phyloP scores from a whole-genome alignment of 2,329 filamentous ascomycete genomes.

The Talaromyces sp. region DNA sequence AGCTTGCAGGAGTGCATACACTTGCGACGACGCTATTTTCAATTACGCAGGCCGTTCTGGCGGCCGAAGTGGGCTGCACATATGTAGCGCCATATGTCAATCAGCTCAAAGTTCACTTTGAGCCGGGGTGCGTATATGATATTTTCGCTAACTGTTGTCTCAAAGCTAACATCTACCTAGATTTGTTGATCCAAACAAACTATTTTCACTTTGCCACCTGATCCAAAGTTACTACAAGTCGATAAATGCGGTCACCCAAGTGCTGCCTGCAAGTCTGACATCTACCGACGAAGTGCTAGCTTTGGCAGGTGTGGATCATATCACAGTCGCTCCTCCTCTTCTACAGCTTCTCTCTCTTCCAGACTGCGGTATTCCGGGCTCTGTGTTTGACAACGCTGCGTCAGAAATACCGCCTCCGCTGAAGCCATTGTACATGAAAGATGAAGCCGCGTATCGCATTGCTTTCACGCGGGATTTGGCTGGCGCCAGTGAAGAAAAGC shows the following conservation, averaged over 20 bases:
- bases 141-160: background rate
- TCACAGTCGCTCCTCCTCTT: slow-evolving; percentile 54
- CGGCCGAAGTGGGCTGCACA: slow-evolving; percentile 52
- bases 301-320: slow-evolving; percentile 54
- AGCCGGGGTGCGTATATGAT: slow-evolving; percentile 24
- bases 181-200: slow-evolving; percentile 22
- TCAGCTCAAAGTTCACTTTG: slow-evolving; percentile 59
- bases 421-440: slow-evolving; percentile 26
- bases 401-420: slow-evolving; percentile 11
- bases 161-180: slow-evolving; percentile 9
- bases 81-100: slow-evolving; percentile 64
- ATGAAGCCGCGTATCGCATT: slow-evolving; percentile 47
- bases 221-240: slow-evolving; percentile 50
- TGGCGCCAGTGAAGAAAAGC: slow-evolving; percentile 44
- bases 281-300: slow-evolving; percentile 54
- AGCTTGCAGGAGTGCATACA: slow-evolving; percentile 52
- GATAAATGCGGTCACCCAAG: slow-evolving; percentile 41
- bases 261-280: slow-evolving; percentile 55
- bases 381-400: slow-evolving; percentile 21
- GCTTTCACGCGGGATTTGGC: slow-evolving; percentile 44
- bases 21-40: slow-evolving; percentile 61
- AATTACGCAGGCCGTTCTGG: slow-evolving; percentile 55
- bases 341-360: slow-evolving; percentile 42
- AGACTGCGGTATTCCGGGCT: slow-evolving; percentile 12
- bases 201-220: slow-evolving; percentile 46